These are phyloP conservation scores for Colletotrichum tanaceti DNA, from an alignment of 2,329 filamentous ascomycete genomes.

Conservation along the genomic window DNA sequence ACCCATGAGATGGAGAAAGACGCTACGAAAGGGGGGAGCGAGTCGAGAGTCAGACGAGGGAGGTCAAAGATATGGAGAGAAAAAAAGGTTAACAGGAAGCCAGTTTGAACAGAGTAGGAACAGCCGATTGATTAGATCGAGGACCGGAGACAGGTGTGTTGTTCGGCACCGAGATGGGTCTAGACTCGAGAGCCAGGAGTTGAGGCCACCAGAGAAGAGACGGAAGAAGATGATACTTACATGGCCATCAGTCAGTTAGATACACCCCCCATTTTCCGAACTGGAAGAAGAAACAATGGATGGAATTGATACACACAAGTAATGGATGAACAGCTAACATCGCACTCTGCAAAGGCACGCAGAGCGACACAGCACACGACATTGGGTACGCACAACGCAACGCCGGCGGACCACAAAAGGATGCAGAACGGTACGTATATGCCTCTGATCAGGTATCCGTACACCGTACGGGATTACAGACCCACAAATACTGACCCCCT, in stretches of 20 bases:
- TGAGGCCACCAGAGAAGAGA: background rate
- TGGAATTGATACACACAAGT: background rate
- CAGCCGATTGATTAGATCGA: background rate
- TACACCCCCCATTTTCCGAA: background rate
- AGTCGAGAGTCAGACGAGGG: conserved; percentile 11
- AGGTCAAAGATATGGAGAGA: conserved; percentile 5
- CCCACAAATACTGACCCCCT: conserved; percentile 41
- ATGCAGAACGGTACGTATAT: conserved; percentile 7
- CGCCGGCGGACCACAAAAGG: background rate
- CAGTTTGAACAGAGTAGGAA: background rate
- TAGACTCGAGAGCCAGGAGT: background rate
- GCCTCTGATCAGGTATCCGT: background rate
- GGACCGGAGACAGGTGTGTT: conserved; percentile 6
- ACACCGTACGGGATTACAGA: background rate
- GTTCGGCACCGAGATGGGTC: conserved; percentile 13
- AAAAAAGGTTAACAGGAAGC: background rate
- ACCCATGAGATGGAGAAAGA: conserved; percentile 4
- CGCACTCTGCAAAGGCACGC: conserved; percentile 18
- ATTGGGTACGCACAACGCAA: background rate
- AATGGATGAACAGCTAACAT: conserved; percentile 2
- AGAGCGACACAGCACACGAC: conserved; percentile 1
- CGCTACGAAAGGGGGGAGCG: conserved; percentile 1
- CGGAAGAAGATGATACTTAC: background rate
- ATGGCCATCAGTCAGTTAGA: background rate
- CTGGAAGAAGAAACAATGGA: conserved; percentile 5